A percentile compares a stretch with the other conserved stretches of the same genome.
phyloP scores from a whole-genome alignment of 192 early-diverging fungal genomes.

The Polychytrium aggregatum region DNA sequence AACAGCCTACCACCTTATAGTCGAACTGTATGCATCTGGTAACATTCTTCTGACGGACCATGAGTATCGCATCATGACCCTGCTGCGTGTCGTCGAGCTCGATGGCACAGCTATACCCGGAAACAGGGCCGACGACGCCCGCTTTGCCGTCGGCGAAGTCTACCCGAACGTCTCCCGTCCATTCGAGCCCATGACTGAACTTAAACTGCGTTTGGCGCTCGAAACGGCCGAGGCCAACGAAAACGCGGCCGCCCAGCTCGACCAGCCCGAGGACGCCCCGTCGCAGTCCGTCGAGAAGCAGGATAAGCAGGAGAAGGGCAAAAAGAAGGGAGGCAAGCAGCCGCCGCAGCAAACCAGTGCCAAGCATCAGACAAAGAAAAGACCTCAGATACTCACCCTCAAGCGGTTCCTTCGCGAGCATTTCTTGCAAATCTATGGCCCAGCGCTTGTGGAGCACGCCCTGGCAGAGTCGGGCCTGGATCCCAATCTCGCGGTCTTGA shows the following conservation, averaged over 20 bases:
- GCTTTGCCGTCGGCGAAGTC: conserved; percentile 73
- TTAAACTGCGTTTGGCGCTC: conserved; percentile 42
- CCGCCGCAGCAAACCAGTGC: conserved; percentile 7
- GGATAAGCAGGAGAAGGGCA: too few species aligned
- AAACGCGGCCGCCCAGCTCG: too few species aligned
- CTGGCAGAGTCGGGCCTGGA: conserved; percentile 54
- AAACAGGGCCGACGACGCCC: conserved; percentile 4
- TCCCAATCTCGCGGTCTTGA: conserved; percentile 45
- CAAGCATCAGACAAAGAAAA: conserved; percentile 19
- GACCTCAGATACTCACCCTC: conserved; percentile 19
- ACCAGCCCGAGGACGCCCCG: too few species aligned
- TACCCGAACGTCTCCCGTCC: conserved; percentile 53
- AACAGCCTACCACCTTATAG: conserved; percentile 41
- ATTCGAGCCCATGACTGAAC: conserved; percentile 41
- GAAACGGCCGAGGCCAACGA: conserved; percentile 31
- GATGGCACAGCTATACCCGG: conserved; percentile 44
- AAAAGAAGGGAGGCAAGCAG: conserved; percentile 9
- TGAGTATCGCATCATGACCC: conserved; percentile 69
- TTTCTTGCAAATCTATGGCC: conserved; percentile 56
- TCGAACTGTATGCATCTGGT: conserved; percentile 55
- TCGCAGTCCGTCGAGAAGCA: too few species aligned
- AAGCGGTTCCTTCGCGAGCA: conserved; percentile 17
- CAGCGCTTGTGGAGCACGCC: conserved; percentile 76
- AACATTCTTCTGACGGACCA: conserved; percentile 93
- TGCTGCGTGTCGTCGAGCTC: conserved; percentile 79